Evolutionary conservation across 192 early-diverging fungal species (phyloP), one percentile per base, ranked within the genome.

Genomic region (Coemansia sp.): DNA sequence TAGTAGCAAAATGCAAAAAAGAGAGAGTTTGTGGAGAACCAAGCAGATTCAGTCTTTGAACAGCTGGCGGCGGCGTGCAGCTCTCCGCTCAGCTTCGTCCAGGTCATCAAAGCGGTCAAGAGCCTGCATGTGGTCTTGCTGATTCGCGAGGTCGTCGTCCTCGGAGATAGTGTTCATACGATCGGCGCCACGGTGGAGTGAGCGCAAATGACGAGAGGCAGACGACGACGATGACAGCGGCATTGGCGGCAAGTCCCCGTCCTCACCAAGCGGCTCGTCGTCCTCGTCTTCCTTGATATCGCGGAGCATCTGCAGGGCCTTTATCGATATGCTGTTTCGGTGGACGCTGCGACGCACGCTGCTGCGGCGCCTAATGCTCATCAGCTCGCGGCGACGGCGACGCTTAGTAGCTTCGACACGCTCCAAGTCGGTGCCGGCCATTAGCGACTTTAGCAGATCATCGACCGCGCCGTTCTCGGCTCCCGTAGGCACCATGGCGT

Each of bases 391-490:
- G 2, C 76, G 72, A 11, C 72, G 65, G 4, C 76, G 58, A 36
- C 72, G 72, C 46, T 81, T 81, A 22, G 68, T 68, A 1, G 72
- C 72, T 53, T 78, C 69, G 4, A 76, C 66, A 0, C 83, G 74
- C 44, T 87, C 87, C 35, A 89, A 52, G 52, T 90, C 89, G 1
- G 85, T 85, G 7, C 86, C 88, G 22, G 84, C 83, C 65, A 87
- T 77, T 27, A 92, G 77, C 26, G 83, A 85, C 60, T 92, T 88
- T 19, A 92, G 76, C 54, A 92, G 57, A 63, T 88, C 87, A 44
- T 92, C 90, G 72, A 92, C 89, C 33, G 89, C 83, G 35, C 88
- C 85, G 63, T 92, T 90, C 50, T 90, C 88, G 8, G 74, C 84
- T 15, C 82, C 78, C 4, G 44, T 43, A 8, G 36, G 33, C 27